A percentile compares a stretch with the other conserved stretches of the same genome.
Evolutionary conservation across 2,329 filamentous ascomycete genomes (phyloP).

Genomic region (Achaetomium macrosporum): DNA sequence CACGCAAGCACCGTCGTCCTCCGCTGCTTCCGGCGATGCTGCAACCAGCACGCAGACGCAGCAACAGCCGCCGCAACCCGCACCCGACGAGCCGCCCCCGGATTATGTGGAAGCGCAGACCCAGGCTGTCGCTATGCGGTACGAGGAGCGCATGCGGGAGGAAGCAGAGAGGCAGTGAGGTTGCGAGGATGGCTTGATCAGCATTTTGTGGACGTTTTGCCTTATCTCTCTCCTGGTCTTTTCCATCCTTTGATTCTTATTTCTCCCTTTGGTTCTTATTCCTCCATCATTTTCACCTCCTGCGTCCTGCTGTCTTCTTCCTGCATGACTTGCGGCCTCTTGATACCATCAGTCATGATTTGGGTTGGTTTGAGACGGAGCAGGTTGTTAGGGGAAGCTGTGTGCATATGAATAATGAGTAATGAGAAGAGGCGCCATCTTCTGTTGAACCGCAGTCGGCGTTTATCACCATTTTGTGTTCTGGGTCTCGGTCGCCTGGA

Average conservation of each 20-base stretch:
- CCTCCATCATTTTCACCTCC: too few relatives aligned
- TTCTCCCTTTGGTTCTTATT: neutral
- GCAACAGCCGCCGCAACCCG: conserved; percentile 29
- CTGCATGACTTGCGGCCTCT: neutral
- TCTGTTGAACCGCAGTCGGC: neutral
- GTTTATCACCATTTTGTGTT: neutral
- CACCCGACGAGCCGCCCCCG: conserved; percentile 73
- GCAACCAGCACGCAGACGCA: conserved; percentile 6
- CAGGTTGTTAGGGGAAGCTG: neutral
- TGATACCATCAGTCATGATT: conserved; percentile 6
- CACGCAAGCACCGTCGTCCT: conserved; percentile 29
- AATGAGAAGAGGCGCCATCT: too few relatives aligned
- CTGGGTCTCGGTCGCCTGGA: too few relatives aligned
- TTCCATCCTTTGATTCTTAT: neutral
- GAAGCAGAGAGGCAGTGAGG: conserved; percentile 28
- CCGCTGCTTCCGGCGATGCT: conserved; percentile 24
- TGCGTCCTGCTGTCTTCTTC: neutral
- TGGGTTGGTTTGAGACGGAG: neutral
- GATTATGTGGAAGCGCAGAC: conserved; percentile 83
- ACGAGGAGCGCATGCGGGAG: conserved; percentile 67
- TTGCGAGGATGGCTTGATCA: neutral
- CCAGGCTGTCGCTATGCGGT: conserved; percentile 52
- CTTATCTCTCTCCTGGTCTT: neutral
- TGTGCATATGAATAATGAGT: conserved; percentile 2
- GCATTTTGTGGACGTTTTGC: neutral